Base-by-base conservation (phyloP, 495 filamentous ascomycete genomes). In the Neurospora sp. region DNA sequence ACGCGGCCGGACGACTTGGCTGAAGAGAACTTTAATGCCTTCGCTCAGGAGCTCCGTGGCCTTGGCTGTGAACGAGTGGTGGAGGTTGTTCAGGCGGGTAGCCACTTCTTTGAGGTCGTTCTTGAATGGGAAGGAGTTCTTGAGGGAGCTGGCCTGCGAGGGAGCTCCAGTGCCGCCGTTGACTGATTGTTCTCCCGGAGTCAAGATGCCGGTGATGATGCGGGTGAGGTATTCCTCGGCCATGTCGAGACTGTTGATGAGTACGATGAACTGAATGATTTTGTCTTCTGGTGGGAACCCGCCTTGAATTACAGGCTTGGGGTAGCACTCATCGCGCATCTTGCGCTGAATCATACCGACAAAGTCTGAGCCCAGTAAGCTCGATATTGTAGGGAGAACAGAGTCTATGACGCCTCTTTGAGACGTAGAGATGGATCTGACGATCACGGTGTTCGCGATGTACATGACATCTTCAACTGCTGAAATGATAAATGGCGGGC, bases 381-480 rank as follows among this genome's bases (percentile, higher is more conserved):
- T 88, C 48, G 89, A 88, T n/a, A 97, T 85, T 0, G 89, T 91
- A 3, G 94, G 91, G 44, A 98, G 85, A 9, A 97, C 93, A 59
- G 87, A 90, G 70, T 88, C 88, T 31, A 95, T 85, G 22, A 97
- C 90, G 7, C 86, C 84, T 70, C 88, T 83, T 78, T 97, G 94
- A 0, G 92, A 93, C 6, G 96, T 98, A 1, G 92, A 89, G 53
- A 98, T 85, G 6, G 94, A 91, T 73, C 94, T 91, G 69, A 93
- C 90, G 45, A 98, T 85, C 48, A 97, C 91, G 69, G 94, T 92
- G 79, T 96, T 95, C 78, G 97, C 93, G 74, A 98, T 97, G 83
- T 98, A 99, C 96, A 98, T 98, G 71, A 98, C 94, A 81, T 97
- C 96, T 84, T 98, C 96, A 9, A 99, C 94, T 1, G 96, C 93